Percentiles rank a stretch among this genome's conserved stretches.
phyloP scores from a whole-genome alignment of 768 basidiomycete species.

The Crassisporium funariophilum region DNA sequence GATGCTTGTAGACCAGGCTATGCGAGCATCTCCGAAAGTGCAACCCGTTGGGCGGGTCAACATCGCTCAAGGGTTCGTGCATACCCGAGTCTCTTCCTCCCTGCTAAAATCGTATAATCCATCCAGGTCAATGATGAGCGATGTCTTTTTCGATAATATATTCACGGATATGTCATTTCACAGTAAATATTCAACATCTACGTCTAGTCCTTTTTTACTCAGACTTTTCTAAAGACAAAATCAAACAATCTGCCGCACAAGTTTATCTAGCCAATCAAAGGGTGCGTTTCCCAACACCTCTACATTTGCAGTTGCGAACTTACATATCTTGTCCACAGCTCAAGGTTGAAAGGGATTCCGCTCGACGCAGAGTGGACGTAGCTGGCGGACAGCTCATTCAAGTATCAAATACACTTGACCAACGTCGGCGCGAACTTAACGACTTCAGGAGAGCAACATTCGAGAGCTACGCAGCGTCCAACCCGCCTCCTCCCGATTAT shows the following conservation, averaged over 20 bases:
- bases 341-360: conserved; percentile 32
- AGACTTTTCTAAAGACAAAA: conserved; percentile 34
- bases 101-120: conserved; percentile 3
- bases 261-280: conserved; percentile 37
- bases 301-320: too few species aligned
- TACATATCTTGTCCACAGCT: conserved; percentile 24
- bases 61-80: conserved; percentile 40
- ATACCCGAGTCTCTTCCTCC: neutral
- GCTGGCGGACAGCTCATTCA: conserved; percentile 30
- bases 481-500: conserved; percentile 34
- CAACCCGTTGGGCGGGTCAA: conserved; percentile 37
- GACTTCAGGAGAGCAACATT: conserved; percentile 36
- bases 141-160: conserved; percentile 46
- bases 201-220: neutral
- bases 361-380: conserved; percentile 29
- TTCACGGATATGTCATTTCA: conserved; percentile 46
- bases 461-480: conserved; percentile 29
- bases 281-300: conserved; percentile 21
- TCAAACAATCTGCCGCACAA: conserved; percentile 36
- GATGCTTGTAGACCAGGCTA: conserved; percentile 41
- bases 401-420: conserved; percentile 28
- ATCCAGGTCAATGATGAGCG: conserved; percentile 37
- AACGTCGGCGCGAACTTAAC: conserved; percentile 28
- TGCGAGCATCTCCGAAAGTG: conserved; percentile 35
- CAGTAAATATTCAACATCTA: conserved; percentile 28